phyloP scores from a whole-genome alignment of 2,329 filamentous ascomycete genomes.

The Phaeosphaeria sp. region DNA sequence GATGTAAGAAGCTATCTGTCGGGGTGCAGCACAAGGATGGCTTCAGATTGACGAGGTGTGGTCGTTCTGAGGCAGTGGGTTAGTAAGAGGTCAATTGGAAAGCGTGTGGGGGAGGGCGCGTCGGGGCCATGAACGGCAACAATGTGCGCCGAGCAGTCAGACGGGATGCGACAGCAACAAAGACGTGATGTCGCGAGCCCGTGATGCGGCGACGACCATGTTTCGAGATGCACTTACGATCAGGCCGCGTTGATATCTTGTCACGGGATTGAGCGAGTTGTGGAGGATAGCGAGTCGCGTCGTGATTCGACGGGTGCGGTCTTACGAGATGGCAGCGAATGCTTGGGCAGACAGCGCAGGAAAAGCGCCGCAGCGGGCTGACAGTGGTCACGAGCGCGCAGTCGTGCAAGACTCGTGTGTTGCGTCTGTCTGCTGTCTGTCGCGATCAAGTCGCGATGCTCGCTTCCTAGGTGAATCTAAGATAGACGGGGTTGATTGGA shows the following conservation, averaged over 20 bases:
- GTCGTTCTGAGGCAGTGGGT: constrained; percentile 29
- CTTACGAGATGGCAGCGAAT: constrained; percentile 22
- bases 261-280: constrained; percentile 44
- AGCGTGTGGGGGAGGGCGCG: constrained; percentile 9
- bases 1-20: constrained; percentile 25
- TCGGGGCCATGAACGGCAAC: constrained; percentile 6
- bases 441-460: constrained; percentile 1
- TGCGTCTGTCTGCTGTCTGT: constrained; percentile 11
- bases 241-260: constrained; percentile 38
- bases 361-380: constrained; percentile 20
- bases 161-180: background rate
- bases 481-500: constrained; percentile 22
- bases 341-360: constrained; percentile 19
- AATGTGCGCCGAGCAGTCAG: constrained; percentile 1
- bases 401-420: constrained; percentile 36
- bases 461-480: constrained; percentile 13
- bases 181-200: constrained; percentile 6
- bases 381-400: constrained; percentile 25
- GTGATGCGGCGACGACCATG: constrained; percentile 15
- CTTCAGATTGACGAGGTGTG: constrained; percentile 25
- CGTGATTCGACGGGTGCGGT: constrained; percentile 30
- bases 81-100: constrained; percentile 28
- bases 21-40: constrained; percentile 28
- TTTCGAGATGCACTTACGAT: constrained; percentile 40
- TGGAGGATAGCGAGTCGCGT: constrained; percentile 31